A percentile compares a stretch with the other conserved stretches of the same genome.
These are phyloP conservation scores for Acanthamoeba triangularis DNA, from an alignment of 208 protist species.

Conservation along the genomic window DNA sequence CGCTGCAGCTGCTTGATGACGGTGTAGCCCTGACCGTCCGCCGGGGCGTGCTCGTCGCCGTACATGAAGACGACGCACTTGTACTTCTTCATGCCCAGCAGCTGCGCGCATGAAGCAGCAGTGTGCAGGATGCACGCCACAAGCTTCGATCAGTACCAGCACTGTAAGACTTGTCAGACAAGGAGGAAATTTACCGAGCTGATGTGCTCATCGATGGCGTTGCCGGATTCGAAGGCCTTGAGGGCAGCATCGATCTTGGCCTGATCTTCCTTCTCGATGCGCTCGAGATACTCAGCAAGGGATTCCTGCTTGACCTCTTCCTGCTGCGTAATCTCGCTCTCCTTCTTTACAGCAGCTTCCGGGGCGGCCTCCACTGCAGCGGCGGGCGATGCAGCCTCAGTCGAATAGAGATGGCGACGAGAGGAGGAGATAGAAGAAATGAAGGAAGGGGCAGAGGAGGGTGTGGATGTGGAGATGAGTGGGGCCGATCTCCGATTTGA, in stretches of 20 bases:
- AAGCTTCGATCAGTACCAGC: background rate
- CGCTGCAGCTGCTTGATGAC: slow-evolving; percentile 44
- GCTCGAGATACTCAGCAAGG: slow-evolving; percentile 12
- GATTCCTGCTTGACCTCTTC: background rate
- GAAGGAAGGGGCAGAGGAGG: background rate
- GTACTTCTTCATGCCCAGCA: slow-evolving; percentile 70
- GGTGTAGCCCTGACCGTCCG: slow-evolving; percentile 11
- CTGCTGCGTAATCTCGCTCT: background rate
- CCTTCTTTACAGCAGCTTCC: background rate
- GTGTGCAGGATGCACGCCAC: background rate
- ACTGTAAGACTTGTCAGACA: background rate
- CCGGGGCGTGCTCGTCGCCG: background rate
- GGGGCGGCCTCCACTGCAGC: background rate
- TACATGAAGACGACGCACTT: slow-evolving; percentile 74
- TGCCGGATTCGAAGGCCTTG: slow-evolving; percentile 42
- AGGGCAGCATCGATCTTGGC: slow-evolving; percentile 58
- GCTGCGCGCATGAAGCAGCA: background rate
- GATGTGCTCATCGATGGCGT: slow-evolving; percentile 45
- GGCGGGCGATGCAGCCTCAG: background rate
- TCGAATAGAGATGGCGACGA: background rate
- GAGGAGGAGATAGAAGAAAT: background rate
- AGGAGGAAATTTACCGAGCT: background rate
- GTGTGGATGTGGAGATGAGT: too few relatives aligned
- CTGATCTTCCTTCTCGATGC: slow-evolving; percentile 69
- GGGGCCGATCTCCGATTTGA: too few relatives aligned